Base-by-base conservation (phyloP, 2,329 filamentous ascomycete genomes). In the Colletotrichum lupini region DNA sequence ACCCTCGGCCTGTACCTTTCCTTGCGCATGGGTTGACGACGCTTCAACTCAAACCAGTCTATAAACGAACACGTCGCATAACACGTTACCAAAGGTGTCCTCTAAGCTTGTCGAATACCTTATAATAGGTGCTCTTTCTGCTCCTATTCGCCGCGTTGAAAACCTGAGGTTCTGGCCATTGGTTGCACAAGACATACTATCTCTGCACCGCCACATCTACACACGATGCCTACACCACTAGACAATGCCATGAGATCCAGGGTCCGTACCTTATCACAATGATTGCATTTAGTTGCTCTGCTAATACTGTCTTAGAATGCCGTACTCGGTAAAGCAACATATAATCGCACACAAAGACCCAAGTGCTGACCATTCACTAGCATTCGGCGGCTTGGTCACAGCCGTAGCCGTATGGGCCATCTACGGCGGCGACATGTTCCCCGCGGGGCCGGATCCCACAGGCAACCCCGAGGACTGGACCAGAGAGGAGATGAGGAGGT, bases 381-480 rank as follows among this genome's bases (percentile, higher is more conserved):
- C 92, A 22, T 98, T 98, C 80, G 92, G 93, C 5, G 94, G 93
- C 11, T 88, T 97, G 65, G 89, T 98, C 16, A 93, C 94, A 7
- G 94, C 93, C 2, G 95, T 93, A 2, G 93, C 95, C 19, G 91
- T 90, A 55, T 98, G 93, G 92, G 89, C 90, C 22, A 96, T 98
- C 77, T 97, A 93, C 92, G 95, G 95, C 69, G 88, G 90, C 66
- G 94, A 96, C 75, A 89, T 98, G 79, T 97, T 98, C 78, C 95
- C 95, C 1, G 82, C 89, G 4, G 86, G 91, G 76, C 74, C 86
- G 60, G 95, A 98, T 80, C 95, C 95, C n/a, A 94, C 86, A 32
- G 95, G 95, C 73, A 89, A 94, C 85, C 90, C 85, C 53, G 84
- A 87, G 53, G 81, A 79, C 11, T 98, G 96, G 96, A 95, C 94